Base-by-base conservation (phyloP, 2,329 filamentous ascomycete genomes). In the Aspergillus tamarii region DNA sequence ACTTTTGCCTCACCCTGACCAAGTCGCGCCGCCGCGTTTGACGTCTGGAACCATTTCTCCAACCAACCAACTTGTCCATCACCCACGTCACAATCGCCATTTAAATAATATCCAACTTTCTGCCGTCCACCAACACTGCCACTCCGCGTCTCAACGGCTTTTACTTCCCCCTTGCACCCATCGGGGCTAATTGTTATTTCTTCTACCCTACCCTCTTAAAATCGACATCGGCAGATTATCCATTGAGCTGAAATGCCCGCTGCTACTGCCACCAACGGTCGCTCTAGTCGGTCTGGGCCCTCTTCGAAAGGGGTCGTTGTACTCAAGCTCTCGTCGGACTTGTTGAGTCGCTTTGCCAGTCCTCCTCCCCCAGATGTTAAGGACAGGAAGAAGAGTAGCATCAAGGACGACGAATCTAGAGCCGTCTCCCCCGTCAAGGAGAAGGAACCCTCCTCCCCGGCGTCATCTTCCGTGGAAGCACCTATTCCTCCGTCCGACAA, bases 401-500 rank as follows among this genome's bases (percentile, higher is more conserved):
- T 62, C 58, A 67, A 69, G 58, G 56, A 21, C 34, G 62, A 62
- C 26, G 67, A 67, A 7, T 57, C 61, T 59, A 62, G 52, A 50
- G 64, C 53, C 68, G 66, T 66, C 53, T 66, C 68, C 60, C 66
- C 69, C 48, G 53, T 65, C 43, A 76, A 77, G 64, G 61, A 64
- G 46, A 69, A 71, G 34, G 73, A 76, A 46, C 71, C 73, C 11
- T 73, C 76, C 43, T 79, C 80, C 12, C 76, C 78, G 19, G 74
- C 79, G 16, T 75, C 74, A 16, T 76, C 76, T 21, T 69, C 75
- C 16, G 75, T 76, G 39, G 74, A 76, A 41, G 71, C 73, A 43
- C 77, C 78, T 46, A 70, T 74, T 14, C 76, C 78, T 7, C 80
- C 78, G 8, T 74, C 77, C 39, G 80, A 81, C 67, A 77, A 77